A percentile compares a stretch with the other conserved stretches of the same genome.
Evolutionary conservation across 2,329 filamentous ascomycete species (phyloP).

Genomic region (Sporothrix brunneoviolacea): DNA sequence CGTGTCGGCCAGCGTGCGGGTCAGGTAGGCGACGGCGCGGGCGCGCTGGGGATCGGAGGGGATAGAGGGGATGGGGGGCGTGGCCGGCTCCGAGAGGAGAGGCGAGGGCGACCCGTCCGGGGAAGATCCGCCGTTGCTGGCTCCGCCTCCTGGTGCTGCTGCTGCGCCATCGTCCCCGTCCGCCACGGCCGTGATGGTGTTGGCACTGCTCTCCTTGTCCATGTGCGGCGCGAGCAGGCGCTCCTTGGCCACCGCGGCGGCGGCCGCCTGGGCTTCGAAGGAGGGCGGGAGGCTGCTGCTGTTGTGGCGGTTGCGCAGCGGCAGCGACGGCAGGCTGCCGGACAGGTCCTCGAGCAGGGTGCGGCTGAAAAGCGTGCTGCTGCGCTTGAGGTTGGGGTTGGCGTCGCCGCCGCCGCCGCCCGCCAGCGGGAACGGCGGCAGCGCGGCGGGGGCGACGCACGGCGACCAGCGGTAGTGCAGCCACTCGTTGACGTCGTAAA

Average conservation of each 20-base stretch:
- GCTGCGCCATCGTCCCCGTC: background rate
- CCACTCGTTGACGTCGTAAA: slow-evolving; percentile 76
- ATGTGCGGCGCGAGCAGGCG: slow-evolving; percentile 15
- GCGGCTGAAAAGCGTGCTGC: slow-evolving; percentile 29
- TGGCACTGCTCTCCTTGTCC: slow-evolving; percentile 5
- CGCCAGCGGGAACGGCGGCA: slow-evolving; percentile 56
- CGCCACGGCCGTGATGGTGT: too few relatives aligned
- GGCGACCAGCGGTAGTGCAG: slow-evolving; percentile 71
- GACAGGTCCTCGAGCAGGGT: slow-evolving; percentile 41
- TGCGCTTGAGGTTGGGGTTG: slow-evolving; percentile 21
- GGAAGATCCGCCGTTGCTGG: too few relatives aligned
- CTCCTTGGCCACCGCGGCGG: slow-evolving; percentile 10
- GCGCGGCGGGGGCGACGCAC: slow-evolving; percentile 57
- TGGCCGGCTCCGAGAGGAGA: too few relatives aligned
- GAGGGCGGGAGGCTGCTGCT: slow-evolving; percentile 22
- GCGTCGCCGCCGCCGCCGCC: background rate
- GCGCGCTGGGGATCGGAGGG: slow-evolving; percentile 45
- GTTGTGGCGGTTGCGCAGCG: slow-evolving; percentile 24
- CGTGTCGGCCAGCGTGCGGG: slow-evolving; percentile 63
- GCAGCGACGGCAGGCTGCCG: slow-evolving; percentile 34
- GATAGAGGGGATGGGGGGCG: too few relatives aligned
- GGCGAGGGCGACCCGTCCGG: slow-evolving; percentile 17
- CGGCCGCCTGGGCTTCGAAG: too few relatives aligned
- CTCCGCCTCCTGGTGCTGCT: background rate
- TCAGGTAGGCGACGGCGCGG: slow-evolving; percentile 57